These are phyloP conservation scores for Lolium rigidum DNA, from an alignment of 176 grass and related monocot genomes.

Conservation along the genomic window DNA sequence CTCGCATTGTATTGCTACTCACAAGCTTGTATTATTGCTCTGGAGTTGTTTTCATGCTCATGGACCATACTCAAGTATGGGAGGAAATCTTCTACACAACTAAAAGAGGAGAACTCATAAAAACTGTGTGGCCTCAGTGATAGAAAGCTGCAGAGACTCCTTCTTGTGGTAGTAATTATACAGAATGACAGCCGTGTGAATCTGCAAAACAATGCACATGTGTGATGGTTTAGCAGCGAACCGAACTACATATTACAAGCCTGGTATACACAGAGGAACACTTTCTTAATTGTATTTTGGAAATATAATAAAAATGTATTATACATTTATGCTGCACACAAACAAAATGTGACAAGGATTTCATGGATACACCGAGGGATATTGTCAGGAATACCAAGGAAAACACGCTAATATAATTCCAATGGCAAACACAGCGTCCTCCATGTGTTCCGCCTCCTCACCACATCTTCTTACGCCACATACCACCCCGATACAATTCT, in stretches of 20 bases:
- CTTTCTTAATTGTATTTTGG: no score
- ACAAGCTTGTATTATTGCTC: constrained; percentile 11
- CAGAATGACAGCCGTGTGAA: constrained; percentile 57
- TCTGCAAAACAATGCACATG: constrained; percentile 31
- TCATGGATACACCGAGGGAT: background rate
- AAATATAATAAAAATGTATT: no score
- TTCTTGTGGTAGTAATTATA: constrained; percentile 85
- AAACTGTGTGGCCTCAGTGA: constrained; percentile 44
- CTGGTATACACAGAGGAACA: background rate
- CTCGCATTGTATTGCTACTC: constrained; percentile 41
- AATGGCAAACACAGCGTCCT: no score
- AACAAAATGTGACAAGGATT: background rate
- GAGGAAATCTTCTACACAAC: constrained; percentile 29
- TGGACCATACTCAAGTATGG: constrained; percentile 41
- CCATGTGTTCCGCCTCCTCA: no score
- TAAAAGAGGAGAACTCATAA: constrained; percentile 29
- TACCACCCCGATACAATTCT: no score
- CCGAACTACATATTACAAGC: background rate
- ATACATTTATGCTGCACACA: background rate
- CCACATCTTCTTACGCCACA: no score
- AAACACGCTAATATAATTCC: no score
- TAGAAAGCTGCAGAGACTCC: constrained; percentile 41
- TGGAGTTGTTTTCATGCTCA: background rate
- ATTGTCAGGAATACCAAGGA: no score
- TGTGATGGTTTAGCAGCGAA: background rate